Evolutionary conservation across 139 green algal genomes (phyloP).

Genomic region (Picochlorum sp.): DNA sequence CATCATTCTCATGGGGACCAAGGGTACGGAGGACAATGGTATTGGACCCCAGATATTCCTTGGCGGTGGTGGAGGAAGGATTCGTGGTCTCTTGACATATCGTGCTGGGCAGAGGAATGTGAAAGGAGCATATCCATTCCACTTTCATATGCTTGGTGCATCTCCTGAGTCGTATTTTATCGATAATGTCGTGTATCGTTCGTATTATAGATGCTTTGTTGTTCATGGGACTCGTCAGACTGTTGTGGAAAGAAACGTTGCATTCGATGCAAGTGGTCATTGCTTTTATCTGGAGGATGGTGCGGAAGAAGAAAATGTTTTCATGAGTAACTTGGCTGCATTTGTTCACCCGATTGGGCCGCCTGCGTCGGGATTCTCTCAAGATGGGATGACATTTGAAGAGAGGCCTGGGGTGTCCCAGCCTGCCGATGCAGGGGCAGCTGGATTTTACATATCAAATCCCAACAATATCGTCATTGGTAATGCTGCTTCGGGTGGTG

Average conservation of each 20-base stretch:
- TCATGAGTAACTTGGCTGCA: neutral
- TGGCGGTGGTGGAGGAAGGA: neutral
- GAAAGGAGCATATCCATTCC: conserved; percentile 49
- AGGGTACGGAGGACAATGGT: neutral
- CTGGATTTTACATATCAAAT: conserved; percentile 50
- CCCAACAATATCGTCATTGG: conserved; percentile 41
- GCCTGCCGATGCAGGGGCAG: conserved; percentile 38
- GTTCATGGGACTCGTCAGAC: neutral
- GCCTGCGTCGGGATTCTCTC: conserved; percentile 16
- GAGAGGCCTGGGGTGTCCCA: conserved; percentile 25
- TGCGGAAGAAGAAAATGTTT: neutral
- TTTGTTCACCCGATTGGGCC: conserved; percentile 4
- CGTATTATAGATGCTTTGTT: neutral
- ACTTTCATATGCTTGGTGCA: conserved; percentile 34
- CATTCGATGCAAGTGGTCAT: conserved; percentile 39
- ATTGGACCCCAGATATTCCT: conserved; percentile 1
- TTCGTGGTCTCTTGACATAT: conserved; percentile 18
- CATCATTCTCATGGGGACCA: neutral
- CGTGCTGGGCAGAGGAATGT: conserved; percentile 42
- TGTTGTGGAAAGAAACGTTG: conserved; percentile 38
- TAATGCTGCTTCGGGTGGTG: conserved; percentile 53
- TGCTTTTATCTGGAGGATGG: conserved; percentile 47
- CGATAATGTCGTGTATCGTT: conserved; percentile 34
- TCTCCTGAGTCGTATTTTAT: conserved; percentile 20
- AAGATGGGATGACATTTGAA: conserved; percentile 20